Evolutionary conservation across 805 yeast species (phyloP).

Genomic region (Myxozyma monticola): DNA sequence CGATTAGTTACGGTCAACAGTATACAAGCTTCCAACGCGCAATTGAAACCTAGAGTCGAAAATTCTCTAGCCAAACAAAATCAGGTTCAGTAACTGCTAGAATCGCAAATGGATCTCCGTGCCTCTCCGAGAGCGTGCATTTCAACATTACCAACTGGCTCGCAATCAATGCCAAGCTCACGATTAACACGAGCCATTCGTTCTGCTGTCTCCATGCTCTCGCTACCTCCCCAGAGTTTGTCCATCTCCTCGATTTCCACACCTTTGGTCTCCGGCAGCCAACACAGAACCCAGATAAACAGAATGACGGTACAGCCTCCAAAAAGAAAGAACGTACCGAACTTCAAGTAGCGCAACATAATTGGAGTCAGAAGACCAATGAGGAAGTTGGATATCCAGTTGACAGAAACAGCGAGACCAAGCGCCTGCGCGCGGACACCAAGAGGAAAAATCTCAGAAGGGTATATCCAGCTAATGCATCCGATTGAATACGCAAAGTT

Average conservation of each 20-base stretch:
- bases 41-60: constrained; percentile 18
- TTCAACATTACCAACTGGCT: neutral
- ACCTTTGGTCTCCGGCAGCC: constrained; percentile 57
- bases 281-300: constrained; percentile 60
- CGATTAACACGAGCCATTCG: constrained; percentile 18
- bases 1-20: no score
- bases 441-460: constrained; percentile 64
- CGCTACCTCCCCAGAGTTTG: constrained; percentile 51
- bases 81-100: no score
- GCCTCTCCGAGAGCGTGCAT: constrained; percentile 6
- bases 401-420: constrained; percentile 61
- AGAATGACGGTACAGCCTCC: constrained; percentile 33
- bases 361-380: constrained; percentile 52
- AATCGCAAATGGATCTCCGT: no score
- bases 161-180: constrained; percentile 8
- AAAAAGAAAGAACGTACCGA: constrained; percentile 27
- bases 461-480: constrained; percentile 54
- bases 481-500: constrained; percentile 34
- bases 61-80: constrained; percentile 9
- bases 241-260: constrained; percentile 79
- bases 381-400: constrained; percentile 59
- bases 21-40: no score
- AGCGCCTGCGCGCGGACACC: constrained; percentile 70
- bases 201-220: constrained; percentile 19
- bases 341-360: constrained; percentile 39